Evolutionary conservation across 257 asterid species (phyloP), one percentile per base, ranked within the genome.

Genomic region (Forsythia suspensa): DNA sequence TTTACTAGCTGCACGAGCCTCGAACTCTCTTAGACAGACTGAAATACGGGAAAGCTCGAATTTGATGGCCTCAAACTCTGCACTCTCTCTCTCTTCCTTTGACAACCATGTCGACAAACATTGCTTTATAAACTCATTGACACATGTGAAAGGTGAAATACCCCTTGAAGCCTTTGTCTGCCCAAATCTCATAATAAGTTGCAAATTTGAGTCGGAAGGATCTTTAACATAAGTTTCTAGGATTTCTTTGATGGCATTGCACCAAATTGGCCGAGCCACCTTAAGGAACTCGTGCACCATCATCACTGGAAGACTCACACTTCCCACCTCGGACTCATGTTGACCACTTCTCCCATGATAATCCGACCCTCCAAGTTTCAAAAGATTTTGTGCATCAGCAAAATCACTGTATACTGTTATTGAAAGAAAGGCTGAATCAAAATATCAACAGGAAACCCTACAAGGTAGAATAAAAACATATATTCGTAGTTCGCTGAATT

Each of bases 331-430:
- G 2, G 98, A 92, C 85, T 94, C 98, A 1, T 91, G 91, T 73
- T 88, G 92, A 3, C 98, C 98, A 3, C 94, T 96, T 83, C 89
- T 88, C 63, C 94, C 99, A 68, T 96, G 99, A 75, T 83, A 96
- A 86, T 96, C 99, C 4, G 99, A 96, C 69, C 99, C 99, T 76
- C 99, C 99, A 37, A 96, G 90, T 86, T 92, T 96, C 85, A 94
- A 75, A 42, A 96, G 97, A 78, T 86, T 87, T 75, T 89, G 87
- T 4, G 87, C 79, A 71, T 96, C 99, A 3, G 98, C 99, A 55
- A 91, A 82, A 78, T 92, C 96, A 44, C 96, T 88, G 87, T 88
- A 96, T 18, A 87, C 99, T 96, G 89, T 73, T 73, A 66, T n/a
- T 16, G 63, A 52, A 37, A 73, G 75, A 80, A 76, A 77, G 15